These are phyloP conservation scores for Botryotinia calthae DNA, from an alignment of 2,329 filamentous ascomycete genomes.

Conservation along the genomic window DNA sequence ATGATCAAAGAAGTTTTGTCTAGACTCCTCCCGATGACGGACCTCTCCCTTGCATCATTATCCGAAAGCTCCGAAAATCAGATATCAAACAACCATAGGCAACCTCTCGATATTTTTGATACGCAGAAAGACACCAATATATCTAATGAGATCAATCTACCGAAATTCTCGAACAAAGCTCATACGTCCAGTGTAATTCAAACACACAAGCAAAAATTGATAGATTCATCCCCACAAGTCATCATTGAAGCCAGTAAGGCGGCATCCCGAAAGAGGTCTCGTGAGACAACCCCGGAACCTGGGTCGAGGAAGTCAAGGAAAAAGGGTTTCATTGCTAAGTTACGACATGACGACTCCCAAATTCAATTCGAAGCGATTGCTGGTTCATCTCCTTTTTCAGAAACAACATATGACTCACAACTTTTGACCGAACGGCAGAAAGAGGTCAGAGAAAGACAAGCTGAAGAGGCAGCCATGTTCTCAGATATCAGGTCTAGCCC, in stretches of 20 bases:
- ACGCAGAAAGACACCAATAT: slow-evolving; percentile 28
- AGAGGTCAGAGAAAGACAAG: slow-evolving; percentile 67
- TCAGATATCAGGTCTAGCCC: slow-evolving; percentile 62
- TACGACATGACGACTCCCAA: slow-evolving; percentile 79
- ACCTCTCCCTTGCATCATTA: slow-evolving; percentile 50
- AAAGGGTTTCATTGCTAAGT: slow-evolving; percentile 47
- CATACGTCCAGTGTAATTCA: not conserved
- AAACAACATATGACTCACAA: slow-evolving; percentile 61
- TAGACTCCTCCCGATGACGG: slow-evolving; percentile 54
- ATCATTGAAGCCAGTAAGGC: slow-evolving; percentile 25
- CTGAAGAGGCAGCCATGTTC: slow-evolving; percentile 63
- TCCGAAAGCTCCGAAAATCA: slow-evolving; percentile 39
- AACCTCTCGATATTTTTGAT: slow-evolving; percentile 43
- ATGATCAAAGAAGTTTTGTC: slow-evolving; percentile 61
- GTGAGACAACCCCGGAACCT: slow-evolving; percentile 38
- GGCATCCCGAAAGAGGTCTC: slow-evolving; percentile 27
- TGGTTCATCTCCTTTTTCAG: slow-evolving; percentile 53
- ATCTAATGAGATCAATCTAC: slow-evolving; percentile 1
- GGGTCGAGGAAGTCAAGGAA: slow-evolving; percentile 39
- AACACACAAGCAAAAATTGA: not conserved
- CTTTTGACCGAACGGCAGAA: slow-evolving; percentile 75
- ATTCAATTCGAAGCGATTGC: slow-evolving; percentile 73
- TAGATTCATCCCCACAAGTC: slow-evolving; percentile 30
- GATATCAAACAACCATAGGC: slow-evolving; percentile 33
- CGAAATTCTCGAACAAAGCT: slow-evolving; percentile 11